A percentile compares a stretch with the other conserved stretches of the same genome.
Conservation (phyloP, 192 early-diverging fungal genomes). For the Podila horticola region DNA sequence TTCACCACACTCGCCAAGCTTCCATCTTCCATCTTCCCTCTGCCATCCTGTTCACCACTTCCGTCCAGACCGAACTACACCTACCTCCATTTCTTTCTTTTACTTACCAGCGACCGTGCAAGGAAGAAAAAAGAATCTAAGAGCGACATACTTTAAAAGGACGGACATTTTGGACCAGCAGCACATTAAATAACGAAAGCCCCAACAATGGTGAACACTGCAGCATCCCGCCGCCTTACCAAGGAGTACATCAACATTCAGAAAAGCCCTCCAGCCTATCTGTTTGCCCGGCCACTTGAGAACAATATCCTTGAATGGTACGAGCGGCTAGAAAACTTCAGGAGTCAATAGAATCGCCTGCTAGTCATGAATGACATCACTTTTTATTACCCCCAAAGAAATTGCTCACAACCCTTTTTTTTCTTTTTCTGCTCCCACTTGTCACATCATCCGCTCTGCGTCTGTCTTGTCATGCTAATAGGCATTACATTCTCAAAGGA, state of each 20-base stretch:
- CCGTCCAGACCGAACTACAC: no score
- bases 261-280: slow-evolving; percentile 87
- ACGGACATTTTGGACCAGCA: no score
- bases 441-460: background rate
- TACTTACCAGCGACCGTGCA: no score
- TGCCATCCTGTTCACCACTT: background rate
- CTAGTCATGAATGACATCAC: no score
- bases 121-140: no score
- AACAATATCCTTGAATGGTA: slow-evolving; percentile 97
- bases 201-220: slow-evolving; percentile 79
- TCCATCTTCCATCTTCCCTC: slow-evolving; percentile 5
- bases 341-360: no score
- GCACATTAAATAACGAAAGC: no score
- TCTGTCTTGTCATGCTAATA: slow-evolving; percentile 22
- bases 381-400: background rate
- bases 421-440: background rate
- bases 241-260: slow-evolving; percentile 85
- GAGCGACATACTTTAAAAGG: no score
- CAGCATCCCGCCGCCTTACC: slow-evolving; percentile 78
- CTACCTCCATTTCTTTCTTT: no score
- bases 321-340: background rate
- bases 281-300: slow-evolving; percentile 93
- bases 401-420: background rate
- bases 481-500: slow-evolving; percentile 97
- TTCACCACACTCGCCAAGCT: background rate